These are phyloP conservation scores for Solanum clarkiae DNA, from an alignment of 257 asterid species.

Conservation along the genomic window DNA sequence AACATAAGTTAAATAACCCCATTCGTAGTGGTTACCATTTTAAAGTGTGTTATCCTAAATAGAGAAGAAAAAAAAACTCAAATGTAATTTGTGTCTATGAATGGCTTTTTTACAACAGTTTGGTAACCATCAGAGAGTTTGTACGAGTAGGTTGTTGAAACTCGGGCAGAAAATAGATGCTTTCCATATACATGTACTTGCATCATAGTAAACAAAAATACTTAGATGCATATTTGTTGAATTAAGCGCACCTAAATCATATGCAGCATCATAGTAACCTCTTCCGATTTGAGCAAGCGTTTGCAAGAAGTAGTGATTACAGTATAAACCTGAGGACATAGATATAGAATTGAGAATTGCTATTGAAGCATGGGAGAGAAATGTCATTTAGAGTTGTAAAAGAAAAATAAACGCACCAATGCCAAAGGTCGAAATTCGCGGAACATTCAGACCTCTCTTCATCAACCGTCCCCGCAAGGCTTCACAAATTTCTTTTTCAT, in stretches of 20 bases:
- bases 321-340: constrained; percentile 39
- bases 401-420: constrained; percentile 36
- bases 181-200: not conserved
- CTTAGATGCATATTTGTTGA: not conserved
- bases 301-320: constrained; percentile 88
- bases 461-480: constrained; percentile 23
- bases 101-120: not conserved
- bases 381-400: not conserved
- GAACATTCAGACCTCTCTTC: constrained; percentile 44
- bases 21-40: not conserved
- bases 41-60: not conserved
- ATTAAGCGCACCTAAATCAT: constrained; percentile 44
- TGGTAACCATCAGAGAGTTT: not conserved
- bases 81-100: not conserved
- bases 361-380: not conserved
- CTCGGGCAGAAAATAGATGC: not conserved
- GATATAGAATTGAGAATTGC: not conserved
- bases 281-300: constrained; percentile 81
- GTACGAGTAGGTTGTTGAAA: not conserved
- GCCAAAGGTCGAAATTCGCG: constrained; percentile 79
- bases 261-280: constrained; percentile 73
- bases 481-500: constrained; percentile 62
- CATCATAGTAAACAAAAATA: not conserved
- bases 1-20: not conserved
- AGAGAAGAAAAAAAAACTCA: not conserved